These are phyloP conservation scores for Penicillium crustosum DNA, from an alignment of 2,329 filamentous ascomycete species.

Conservation along the genomic window DNA sequence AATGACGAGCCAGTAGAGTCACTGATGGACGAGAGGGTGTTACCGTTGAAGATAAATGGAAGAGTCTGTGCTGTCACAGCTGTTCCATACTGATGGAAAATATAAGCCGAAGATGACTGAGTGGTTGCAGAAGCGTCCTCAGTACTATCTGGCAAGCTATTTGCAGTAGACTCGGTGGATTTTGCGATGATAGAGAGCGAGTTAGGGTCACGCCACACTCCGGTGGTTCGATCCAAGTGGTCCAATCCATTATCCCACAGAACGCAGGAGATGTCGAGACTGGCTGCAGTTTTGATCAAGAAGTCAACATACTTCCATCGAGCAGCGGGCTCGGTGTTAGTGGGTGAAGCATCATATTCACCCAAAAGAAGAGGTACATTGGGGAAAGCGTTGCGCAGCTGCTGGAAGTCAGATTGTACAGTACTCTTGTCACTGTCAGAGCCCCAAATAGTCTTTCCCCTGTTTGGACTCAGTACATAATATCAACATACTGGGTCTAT, in stretches of 20 bases:
- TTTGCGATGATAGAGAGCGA: slow-evolving; percentile 51
- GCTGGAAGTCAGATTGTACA: slow-evolving; percentile 52
- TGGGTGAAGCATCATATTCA: slow-evolving; percentile 56
- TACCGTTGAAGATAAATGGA: slow-evolving; percentile 56
- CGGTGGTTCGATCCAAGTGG: slow-evolving; percentile 52
- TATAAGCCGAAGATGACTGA: slow-evolving; percentile 54
- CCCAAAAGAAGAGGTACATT: slow-evolving; percentile 58
- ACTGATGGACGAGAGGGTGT: slow-evolving; percentile 48
- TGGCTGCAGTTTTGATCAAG: slow-evolving; percentile 50
- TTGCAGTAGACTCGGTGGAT: slow-evolving; percentile 46
- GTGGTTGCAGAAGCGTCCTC: slow-evolving; percentile 47
- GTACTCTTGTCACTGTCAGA: slow-evolving; percentile 54
- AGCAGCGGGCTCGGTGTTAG: slow-evolving; percentile 55
- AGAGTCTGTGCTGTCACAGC: slow-evolving; percentile 46
- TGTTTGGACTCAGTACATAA: slow-evolving; percentile 45
- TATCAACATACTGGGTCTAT: slow-evolving; percentile 13
- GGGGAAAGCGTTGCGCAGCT: slow-evolving; percentile 56
- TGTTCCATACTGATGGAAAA: slow-evolving; percentile 55
- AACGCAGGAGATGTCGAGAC: slow-evolving; percentile 53
- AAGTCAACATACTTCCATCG: slow-evolving; percentile 61
- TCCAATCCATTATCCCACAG: slow-evolving; percentile 63
- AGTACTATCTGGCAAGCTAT: slow-evolving; percentile 55
- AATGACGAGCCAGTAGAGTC: slow-evolving; percentile 41
- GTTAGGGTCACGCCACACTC: slow-evolving; percentile 53
- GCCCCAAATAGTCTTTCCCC: slow-evolving; percentile 63